phyloP scores from a whole-genome alignment of 345 rosid genomes.

The Linum usitatissimum region DNA sequence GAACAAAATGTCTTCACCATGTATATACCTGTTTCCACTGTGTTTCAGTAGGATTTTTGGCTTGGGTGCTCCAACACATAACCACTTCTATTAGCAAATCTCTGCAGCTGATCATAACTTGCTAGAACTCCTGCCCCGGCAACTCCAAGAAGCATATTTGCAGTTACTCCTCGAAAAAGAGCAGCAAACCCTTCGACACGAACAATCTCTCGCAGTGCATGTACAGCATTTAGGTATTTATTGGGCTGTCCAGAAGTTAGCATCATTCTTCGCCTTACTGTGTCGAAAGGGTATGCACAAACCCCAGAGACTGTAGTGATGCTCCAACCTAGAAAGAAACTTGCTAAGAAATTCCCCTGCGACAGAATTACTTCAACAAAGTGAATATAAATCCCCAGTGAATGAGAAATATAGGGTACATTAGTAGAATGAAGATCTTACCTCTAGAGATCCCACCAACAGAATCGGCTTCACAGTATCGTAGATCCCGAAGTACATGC shows the following conservation, averaged over 20 bases:
- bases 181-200: slow-evolving; percentile 57
- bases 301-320: slow-evolving; percentile 72
- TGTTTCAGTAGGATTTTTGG: background rate
- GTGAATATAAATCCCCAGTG: background rate
- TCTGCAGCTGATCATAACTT: slow-evolving; percentile 80
- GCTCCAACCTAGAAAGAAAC: slow-evolving; percentile 92
- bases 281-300: slow-evolving; percentile 90
- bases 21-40: too few relatives aligned
- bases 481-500: slow-evolving; percentile 91
- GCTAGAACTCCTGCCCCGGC: slow-evolving; percentile 97
- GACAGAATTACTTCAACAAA: slow-evolving; percentile 2
- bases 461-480: slow-evolving; percentile 79
- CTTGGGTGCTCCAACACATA: slow-evolving; percentile 18
- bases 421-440: slow-evolving; percentile 16
- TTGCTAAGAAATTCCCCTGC: slow-evolving; percentile 82
- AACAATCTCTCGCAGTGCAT: slow-evolving; percentile 59
- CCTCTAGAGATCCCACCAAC: slow-evolving; percentile 83
- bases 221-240: slow-evolving; percentile 49
- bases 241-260: slow-evolving; percentile 73
- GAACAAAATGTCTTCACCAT: too few relatives aligned
- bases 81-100: slow-evolving; percentile 40
- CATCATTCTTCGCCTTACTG: slow-evolving; percentile 88
- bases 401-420: background rate
- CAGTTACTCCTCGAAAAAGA: slow-evolving; percentile 67
- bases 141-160: slow-evolving; percentile 89